Evolutionary conservation across 179 eudicot species (phyloP).

Genomic region (Nepenthes alata): DNA sequence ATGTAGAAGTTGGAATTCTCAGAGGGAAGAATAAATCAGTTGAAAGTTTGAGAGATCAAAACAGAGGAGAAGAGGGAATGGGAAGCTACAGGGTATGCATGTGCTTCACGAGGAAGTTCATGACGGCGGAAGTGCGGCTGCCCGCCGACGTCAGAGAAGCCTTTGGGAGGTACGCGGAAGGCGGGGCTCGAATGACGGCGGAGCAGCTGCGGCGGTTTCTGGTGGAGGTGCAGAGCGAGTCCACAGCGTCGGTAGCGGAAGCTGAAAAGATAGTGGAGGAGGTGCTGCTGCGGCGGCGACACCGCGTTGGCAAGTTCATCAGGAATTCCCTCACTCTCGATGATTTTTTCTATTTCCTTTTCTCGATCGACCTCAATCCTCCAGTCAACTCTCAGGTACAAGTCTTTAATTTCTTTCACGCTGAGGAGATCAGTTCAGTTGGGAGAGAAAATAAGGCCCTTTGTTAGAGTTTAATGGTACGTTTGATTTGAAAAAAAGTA

Average conservation of each 20-base stretch:
- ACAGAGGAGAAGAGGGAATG: constrained; percentile 8
- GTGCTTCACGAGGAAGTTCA: constrained; percentile 51
- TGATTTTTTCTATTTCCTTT: constrained; percentile 53
- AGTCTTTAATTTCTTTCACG: too few species aligned
- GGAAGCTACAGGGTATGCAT: constrained; percentile 49
- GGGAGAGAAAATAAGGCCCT: too few species aligned
- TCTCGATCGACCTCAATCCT: constrained; percentile 52
- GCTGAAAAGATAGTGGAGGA: constrained; percentile 31
- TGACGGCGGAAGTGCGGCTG: constrained; percentile 34
- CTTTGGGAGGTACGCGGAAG: constrained; percentile 32
- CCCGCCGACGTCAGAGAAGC: constrained; percentile 46
- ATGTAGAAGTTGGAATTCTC: too few species aligned
- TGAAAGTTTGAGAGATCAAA: too few species aligned
- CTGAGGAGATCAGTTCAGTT: too few species aligned
- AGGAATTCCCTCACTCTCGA: constrained; percentile 38
- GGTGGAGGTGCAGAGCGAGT: constrained; percentile 32
- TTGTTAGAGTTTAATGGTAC: too few species aligned
- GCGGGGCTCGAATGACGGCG: constrained; percentile 42
- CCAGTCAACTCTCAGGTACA: constrained; percentile 37
- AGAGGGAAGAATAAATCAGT: too few species aligned
- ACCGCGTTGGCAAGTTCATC: constrained; percentile 31
- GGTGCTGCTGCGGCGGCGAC: constrained; percentile 26
- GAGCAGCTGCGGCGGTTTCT: constrained; percentile 48
- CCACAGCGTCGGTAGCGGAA: constrained; percentile 14
- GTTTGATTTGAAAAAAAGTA: too few species aligned